phyloP scores from a whole-genome alignment of 2,329 filamentous ascomycete species.

The Zasmidium citrigriseum region DNA sequence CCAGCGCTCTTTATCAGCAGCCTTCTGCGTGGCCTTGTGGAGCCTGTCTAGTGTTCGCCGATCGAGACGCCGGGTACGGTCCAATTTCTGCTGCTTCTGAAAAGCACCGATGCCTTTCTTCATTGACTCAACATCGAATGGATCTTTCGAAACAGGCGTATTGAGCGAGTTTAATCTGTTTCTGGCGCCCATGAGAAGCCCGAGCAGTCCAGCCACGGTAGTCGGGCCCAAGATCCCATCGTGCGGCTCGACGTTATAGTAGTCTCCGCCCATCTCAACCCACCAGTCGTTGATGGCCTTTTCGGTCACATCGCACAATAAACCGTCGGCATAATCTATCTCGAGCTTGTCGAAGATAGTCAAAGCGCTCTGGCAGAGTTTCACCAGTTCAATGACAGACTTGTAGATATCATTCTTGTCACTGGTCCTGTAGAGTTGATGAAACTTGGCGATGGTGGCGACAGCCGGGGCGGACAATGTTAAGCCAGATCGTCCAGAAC shows the following conservation, averaged over 20 bases:
- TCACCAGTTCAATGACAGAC: conserved; percentile 84
- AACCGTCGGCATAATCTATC: conserved; percentile 85
- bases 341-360: conserved; percentile 85
- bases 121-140: conserved; percentile 80
- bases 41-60: conserved; percentile 78
- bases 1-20: conserved; percentile 86
- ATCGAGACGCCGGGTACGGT: conserved; percentile 76
- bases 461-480: conserved; percentile 75
- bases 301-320: conserved; percentile 92
- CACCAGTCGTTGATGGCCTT: conserved; percentile 92
- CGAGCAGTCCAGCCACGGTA: conserved; percentile 83
- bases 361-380: conserved; percentile 85
- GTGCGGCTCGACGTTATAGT: conserved; percentile 88
- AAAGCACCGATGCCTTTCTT: conserved; percentile 85
- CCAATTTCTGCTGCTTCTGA: conserved; percentile 83
- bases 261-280: conserved; percentile 87
- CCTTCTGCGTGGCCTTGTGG: conserved; percentile 83
- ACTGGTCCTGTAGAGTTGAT: conserved; percentile 84
- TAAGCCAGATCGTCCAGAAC: conserved; percentile 84
- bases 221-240: conserved; percentile 92
- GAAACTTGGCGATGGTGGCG: conserved; percentile 86
- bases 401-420: conserved; percentile 77
- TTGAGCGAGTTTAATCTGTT: conserved; percentile 85
- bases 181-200: conserved; percentile 83
- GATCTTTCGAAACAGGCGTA: conserved; percentile 83